Conservation (phyloP, 257 asterid species). For the Lycium barbarum region DNA sequence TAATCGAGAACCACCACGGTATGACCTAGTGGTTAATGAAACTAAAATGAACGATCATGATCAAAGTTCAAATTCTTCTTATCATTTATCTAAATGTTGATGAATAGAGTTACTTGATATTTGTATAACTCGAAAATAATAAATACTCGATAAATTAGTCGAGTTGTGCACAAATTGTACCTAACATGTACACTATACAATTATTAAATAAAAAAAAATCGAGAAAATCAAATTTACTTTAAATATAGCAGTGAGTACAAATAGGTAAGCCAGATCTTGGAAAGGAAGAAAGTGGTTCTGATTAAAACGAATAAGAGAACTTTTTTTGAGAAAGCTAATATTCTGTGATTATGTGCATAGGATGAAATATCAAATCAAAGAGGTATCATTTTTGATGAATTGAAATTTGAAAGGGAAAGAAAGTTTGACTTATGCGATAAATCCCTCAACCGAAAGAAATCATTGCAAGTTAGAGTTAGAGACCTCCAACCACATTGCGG, state of each 20-base stretch:
- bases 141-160: not conserved
- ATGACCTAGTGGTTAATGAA: not conserved
- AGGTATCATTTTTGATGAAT: not conserved
- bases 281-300: not conserved
- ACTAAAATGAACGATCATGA: not conserved
- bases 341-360: not conserved
- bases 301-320: not conserved
- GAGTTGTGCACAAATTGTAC: not conserved
- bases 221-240: not conserved
- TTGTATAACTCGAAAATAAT: not conserved
- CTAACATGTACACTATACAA: too few species aligned
- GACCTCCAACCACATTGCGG: not conserved
- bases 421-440: not conserved
- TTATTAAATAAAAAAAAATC: not conserved
- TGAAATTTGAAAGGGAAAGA: not conserved
- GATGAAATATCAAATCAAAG: not conserved
- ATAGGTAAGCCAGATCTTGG: not conserved
- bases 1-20: not conserved
- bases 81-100: not conserved
- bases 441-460: not conserved
- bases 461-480: not conserved
- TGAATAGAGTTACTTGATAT: not conserved
- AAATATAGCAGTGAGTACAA: not conserved
- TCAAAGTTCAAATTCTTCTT: not conserved
- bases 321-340: conserved; percentile 10